A percentile compares a stretch with the other conserved stretches of the same genome.
Conservation (phyloP, 1,284 basidiomycete genomes). For the Ceratobasidium sp. region DNA sequence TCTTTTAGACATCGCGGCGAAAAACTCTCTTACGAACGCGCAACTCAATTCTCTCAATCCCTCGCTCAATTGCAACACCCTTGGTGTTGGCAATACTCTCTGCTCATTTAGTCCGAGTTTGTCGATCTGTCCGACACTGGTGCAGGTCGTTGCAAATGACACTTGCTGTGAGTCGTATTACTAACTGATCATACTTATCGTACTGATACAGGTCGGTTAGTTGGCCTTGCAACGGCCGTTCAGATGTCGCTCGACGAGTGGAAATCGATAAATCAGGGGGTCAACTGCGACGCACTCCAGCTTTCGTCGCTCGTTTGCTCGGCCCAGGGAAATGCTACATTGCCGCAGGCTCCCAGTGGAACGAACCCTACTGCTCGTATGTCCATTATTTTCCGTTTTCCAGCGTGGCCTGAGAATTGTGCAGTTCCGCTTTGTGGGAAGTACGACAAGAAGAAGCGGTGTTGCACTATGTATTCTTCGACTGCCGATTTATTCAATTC, state of each 20-base stretch:
- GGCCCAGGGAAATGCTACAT: not conserved
- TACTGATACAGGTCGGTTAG: not conserved
- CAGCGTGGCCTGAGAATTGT: not conserved
- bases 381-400: not conserved
- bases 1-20: slow-evolving; percentile 13
- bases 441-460: slow-evolving; percentile 9
- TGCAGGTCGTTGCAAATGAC: slow-evolving; percentile 8
- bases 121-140: not conserved
- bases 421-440: slow-evolving; percentile 9
- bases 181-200: not conserved
- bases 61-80: not conserved
- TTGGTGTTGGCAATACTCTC: not conserved
- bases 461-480: slow-evolving; percentile 12
- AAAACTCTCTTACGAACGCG: slow-evolving; percentile 5
- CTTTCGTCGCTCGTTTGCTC: slow-evolving; percentile 7
- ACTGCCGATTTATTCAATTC: slow-evolving; percentile 13
- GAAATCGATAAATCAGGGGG: too few relatives aligned
- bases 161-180: not conserved
- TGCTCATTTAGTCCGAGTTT: not conserved
- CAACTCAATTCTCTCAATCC: not conserved
- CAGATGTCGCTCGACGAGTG: too few relatives aligned
- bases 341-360: slow-evolving; percentile 9
- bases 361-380: slow-evolving; percentile 15
- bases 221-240: not conserved
- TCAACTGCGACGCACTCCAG: too few relatives aligned